phyloP scores from a whole-genome alignment of 768 basidiomycete species.

The Boletus rufocinnamomeus region DNA sequence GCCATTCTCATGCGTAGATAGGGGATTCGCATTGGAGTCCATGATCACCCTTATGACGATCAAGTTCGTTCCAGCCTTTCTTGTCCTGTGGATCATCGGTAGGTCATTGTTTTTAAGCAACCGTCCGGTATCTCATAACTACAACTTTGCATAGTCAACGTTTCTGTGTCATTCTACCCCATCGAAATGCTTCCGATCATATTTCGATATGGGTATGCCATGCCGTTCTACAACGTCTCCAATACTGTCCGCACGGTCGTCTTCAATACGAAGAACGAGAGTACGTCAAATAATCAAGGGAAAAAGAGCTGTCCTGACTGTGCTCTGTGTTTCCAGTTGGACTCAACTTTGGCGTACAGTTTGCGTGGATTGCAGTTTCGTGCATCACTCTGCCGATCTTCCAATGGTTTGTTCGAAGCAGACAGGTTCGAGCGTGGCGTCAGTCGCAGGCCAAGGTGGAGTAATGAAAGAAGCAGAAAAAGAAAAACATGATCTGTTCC shows the following conservation, averaged over 20 bases:
- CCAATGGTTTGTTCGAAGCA: slow-evolving; percentile 43
- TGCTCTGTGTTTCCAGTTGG: slow-evolving; percentile 45
- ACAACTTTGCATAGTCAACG: slow-evolving; percentile 45
- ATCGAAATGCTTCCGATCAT: slow-evolving; percentile 57
- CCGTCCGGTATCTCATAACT: neutral
- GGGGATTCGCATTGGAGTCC: slow-evolving; percentile 63
- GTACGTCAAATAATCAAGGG: slow-evolving; percentile 38
- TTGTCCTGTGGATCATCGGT: slow-evolving; percentile 67
- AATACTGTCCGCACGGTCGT: slow-evolving; percentile 58
- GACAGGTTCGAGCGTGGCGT: slow-evolving; percentile 26
- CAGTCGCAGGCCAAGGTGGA: slow-evolving; percentile 15
- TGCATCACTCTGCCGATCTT: slow-evolving; percentile 53
- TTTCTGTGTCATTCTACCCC: slow-evolving; percentile 58
- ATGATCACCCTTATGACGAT: slow-evolving; percentile 56
- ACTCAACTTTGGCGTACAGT: slow-evolving; percentile 58
- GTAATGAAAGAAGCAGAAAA: neutral
- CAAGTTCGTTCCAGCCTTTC: slow-evolving; percentile 58
- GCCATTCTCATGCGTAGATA: slow-evolving; percentile 25
- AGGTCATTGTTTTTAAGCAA: neutral
- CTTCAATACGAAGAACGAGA: slow-evolving; percentile 63
- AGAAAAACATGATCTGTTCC: neutral
- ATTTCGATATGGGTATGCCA: slow-evolving; percentile 67
- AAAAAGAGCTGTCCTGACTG: slow-evolving; percentile 1
- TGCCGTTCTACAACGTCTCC: slow-evolving; percentile 74
- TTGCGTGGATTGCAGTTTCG: slow-evolving; percentile 58